Evolutionary conservation across 139 green algal species (phyloP), one percentile per base, ranked within the genome.

Genomic region (Tetradesmus lagerheimii): DNA sequence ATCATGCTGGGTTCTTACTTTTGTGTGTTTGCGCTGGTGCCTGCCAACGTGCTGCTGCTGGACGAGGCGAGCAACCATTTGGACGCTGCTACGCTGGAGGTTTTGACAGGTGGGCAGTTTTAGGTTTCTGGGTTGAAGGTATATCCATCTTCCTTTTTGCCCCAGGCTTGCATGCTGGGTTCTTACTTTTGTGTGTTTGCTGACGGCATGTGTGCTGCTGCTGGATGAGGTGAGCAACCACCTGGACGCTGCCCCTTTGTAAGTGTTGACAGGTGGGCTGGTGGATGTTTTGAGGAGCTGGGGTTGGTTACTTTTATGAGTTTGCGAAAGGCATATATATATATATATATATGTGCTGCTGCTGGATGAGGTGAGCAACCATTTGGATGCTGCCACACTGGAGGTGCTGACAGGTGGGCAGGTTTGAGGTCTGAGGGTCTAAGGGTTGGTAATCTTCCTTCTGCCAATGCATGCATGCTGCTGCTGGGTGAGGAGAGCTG

Each of bases 41-140:
- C 95, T 38, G 91, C 91, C 89, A 97, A 97, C 85, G 83, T 95
- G 71, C 87, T 97, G 87, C 93, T 97, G 76, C 90, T 98, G 75
- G 96, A 98, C 85, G 95, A 98, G 94, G 93, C 95, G 1, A 93
- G 67, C 88, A 98, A 97, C 90, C 95, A 98, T 86, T 83, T 98
- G 64, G 95, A 98, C 41, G 91, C 94, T 77, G 83, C 90, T 14
- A 96, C 94, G 45, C 94, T 97, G 45, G 87, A 94, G 31, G 93
- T 94, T n/a, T 85, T 96, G 15, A 94, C 92, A 23, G 88, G 90
- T 87, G 76, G 4, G 67, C 23, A 11, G 6, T 6, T 53, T 53
- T 6, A 53, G 96, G 93, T 0, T 91, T 97, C 62, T 94, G 94
- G 0, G 90, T 87, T 57, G 45, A 18, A 12, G 45, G 11, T 57